phyloP scores from a whole-genome alignment of 2,329 filamentous ascomycete genomes.

The Arthrobotrys entomopaga region DNA sequence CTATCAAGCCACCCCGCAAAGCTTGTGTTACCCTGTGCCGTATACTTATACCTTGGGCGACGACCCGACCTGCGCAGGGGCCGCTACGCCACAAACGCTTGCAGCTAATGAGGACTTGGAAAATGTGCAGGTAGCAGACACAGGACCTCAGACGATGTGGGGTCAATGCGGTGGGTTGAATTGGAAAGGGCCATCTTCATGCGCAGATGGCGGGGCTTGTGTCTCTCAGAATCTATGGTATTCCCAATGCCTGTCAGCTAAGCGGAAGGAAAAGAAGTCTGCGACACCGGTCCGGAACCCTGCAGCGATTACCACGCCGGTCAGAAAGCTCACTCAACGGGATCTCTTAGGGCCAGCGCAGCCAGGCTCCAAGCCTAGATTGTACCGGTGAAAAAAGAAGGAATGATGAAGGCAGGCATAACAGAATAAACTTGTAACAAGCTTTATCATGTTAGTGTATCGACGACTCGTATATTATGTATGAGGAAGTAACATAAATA shows the following conservation, averaged over 20 bases:
- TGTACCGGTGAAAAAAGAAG: constrained; percentile 3
- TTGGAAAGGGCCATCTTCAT: constrained; percentile 25
- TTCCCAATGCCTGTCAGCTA: constrained; percentile 29
- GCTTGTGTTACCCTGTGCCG: constrained; percentile 37
- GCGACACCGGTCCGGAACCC: constrained; percentile 33
- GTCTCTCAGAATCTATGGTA: constrained; percentile 26
- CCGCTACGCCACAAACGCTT: background rate
- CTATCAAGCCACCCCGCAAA: constrained; percentile 21
- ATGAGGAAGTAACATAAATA: no score
- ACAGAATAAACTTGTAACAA: no score
- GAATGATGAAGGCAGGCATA: no score
- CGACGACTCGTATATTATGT: no score
- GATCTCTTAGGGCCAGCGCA: constrained; percentile 32
- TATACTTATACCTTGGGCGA: constrained; percentile 26
- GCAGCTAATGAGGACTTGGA: background rate
- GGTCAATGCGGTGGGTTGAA: constrained; percentile 31
- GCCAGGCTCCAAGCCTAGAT: constrained; percentile 27
- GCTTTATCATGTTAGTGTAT: no score
- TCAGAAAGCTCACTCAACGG: constrained; percentile 23
- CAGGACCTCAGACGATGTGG: constrained; percentile 25
- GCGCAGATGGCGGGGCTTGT: constrained; percentile 23
- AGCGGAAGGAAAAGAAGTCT: constrained; percentile 23
- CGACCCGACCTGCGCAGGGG: constrained; percentile 9
- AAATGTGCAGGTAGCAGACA: background rate
- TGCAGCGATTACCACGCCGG: constrained; percentile 26